Conservation (phyloP, 192 early-diverging fungal species). For the Coemansia sp. region DNA sequence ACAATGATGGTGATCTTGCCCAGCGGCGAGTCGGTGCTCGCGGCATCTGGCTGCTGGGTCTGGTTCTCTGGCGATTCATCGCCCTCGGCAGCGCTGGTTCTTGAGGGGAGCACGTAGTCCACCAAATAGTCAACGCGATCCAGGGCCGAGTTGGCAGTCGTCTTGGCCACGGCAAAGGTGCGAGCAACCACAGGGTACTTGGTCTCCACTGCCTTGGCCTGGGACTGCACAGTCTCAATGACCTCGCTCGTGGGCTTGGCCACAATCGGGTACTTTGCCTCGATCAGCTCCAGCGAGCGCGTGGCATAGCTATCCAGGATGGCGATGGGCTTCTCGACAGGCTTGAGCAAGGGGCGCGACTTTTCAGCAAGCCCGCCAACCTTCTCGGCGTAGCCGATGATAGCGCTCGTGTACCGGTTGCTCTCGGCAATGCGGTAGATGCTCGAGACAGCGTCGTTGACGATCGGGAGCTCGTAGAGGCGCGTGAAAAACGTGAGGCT, state of each 20-base stretch:
- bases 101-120: conserved; percentile 52
- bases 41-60: neutral
- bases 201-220: conserved; percentile 34
- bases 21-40: conserved; percentile 29
- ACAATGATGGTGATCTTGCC: conserved; percentile 48
- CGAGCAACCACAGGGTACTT: conserved; percentile 56
- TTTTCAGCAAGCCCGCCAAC: conserved; percentile 42
- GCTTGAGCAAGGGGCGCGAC: conserved; percentile 46
- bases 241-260: conserved; percentile 62
- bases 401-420: conserved; percentile 44
- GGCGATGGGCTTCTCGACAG: conserved; percentile 55
- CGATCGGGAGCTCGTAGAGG: conserved; percentile 56
- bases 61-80: neutral
- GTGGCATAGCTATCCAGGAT: conserved; percentile 61
- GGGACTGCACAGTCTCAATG: conserved; percentile 54
- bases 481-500: conserved; percentile 51
- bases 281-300: conserved; percentile 64
- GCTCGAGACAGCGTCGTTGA: conserved; percentile 55
- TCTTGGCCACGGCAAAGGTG: conserved; percentile 57
- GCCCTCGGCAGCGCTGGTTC: neutral
- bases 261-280: conserved; percentile 60
- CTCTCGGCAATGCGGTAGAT: conserved; percentile 52
- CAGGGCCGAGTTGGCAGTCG: conserved; percentile 57
- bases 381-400: conserved; percentile 48
- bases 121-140: conserved; percentile 59